These are phyloP conservation scores for Boletus sp. DNA, from an alignment of 768 basidiomycete genomes.

Conservation along the genomic window DNA sequence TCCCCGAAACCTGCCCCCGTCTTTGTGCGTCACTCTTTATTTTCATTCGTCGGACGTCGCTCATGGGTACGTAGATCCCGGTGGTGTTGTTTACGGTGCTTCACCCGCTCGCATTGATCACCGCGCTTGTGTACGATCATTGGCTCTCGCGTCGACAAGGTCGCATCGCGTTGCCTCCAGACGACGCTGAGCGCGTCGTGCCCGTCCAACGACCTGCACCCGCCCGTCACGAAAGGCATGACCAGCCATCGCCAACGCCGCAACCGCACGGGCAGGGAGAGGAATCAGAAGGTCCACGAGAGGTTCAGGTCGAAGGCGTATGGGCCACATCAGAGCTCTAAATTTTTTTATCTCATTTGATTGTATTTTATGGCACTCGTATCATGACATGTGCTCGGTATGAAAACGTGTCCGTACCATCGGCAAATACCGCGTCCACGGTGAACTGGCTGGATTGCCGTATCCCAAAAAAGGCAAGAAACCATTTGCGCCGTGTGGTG, in stretches of 20 bases:
- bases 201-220: neutral
- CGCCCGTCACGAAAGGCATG: conserved; percentile 2
- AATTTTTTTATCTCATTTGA: neutral
- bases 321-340: conserved; percentile 31
- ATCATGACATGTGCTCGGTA: too few relatives aligned
- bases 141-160: conserved; percentile 26
- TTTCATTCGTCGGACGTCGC: neutral
- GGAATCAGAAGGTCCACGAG: conserved; percentile 31
- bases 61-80: conserved; percentile 44
- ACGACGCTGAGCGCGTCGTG: conserved; percentile 24
- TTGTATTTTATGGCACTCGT: too few relatives aligned
- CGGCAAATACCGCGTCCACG: too few relatives aligned
- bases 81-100: conserved; percentile 62
- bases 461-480: conserved; percentile 2
- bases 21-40: conserved; percentile 44
- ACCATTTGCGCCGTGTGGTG: neutral
- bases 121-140: conserved; percentile 40
- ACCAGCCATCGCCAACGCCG: conserved; percentile 2
- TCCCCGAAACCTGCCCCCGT: conserved; percentile 64
- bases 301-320: conserved; percentile 41
- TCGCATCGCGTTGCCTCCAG: conserved; percentile 43
- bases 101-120: conserved; percentile 60
- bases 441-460: neutral
- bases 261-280: neutral
- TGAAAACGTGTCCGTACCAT: too few relatives aligned